These are phyloP conservation scores for Oligophagozyma castellii DNA, from an alignment of 1,139 yeast genomes.

Conservation along the genomic window DNA sequence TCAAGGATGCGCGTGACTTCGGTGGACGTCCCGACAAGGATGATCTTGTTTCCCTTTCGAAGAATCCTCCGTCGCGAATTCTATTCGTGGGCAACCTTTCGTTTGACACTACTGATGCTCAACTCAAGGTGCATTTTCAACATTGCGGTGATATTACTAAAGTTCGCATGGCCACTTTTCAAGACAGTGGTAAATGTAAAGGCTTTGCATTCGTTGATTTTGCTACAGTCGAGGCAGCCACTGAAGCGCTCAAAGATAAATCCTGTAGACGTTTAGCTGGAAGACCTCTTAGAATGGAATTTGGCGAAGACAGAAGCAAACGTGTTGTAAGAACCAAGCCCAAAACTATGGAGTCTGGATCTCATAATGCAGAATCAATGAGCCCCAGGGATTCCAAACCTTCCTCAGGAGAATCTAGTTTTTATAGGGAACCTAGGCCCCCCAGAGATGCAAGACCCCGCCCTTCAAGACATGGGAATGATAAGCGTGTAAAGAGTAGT, in stretches of 20 bases:
- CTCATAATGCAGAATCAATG: conserved; percentile 4
- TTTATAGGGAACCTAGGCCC: conserved; percentile 7
- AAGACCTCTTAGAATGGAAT: conserved; percentile 75
- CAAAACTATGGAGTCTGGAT: conserved; percentile 8
- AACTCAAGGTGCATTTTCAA: conserved; percentile 64
- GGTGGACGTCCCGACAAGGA: conserved; percentile 78
- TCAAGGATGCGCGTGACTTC: conserved; percentile 66
- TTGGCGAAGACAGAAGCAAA: conserved; percentile 88
- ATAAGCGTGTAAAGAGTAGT: conserved; percentile 59
- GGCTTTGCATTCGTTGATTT: conserved; percentile 94
- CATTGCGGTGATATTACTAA: conserved; percentile 62
- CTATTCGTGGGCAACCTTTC: conserved; percentile 87
- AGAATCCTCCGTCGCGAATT: conserved; percentile 80
- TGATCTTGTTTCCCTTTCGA: conserved; percentile 32
- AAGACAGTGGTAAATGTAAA: conserved; percentile 90
- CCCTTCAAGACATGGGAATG: conserved; percentile 15
- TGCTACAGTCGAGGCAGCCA: conserved; percentile 65
- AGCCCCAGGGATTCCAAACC: conserved; percentile 4
- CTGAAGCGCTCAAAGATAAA: conserved; percentile 67
- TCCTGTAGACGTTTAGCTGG: conserved; percentile 53
- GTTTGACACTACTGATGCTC: conserved; percentile 80
- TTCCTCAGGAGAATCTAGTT: too few species aligned
- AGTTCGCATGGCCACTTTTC: conserved; percentile 93
- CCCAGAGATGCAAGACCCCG: conserved; percentile 12
- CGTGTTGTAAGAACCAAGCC: conserved; percentile 30